Percentiles rank a stretch among this genome's conserved stretches.
phyloP scores from a whole-genome alignment of 345 rosid genomes.

The Noccaea bulbosa region DNA sequence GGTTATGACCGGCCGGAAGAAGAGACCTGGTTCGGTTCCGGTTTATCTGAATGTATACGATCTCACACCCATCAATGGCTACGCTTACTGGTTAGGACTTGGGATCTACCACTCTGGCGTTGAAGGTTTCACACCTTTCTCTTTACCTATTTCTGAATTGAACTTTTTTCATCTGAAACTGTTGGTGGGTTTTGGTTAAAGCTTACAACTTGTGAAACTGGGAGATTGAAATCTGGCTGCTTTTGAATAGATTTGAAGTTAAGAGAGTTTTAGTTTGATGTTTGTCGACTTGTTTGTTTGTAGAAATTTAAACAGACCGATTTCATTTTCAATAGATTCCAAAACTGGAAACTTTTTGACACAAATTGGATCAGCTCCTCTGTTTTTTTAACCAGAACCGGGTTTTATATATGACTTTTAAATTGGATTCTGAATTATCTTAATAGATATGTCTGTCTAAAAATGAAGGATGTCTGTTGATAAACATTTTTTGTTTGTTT shows the following conservation, averaged over 20 bases:
- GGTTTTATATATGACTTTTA: constrained; percentile 12
- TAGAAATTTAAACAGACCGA: constrained; percentile 32
- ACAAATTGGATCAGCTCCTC: constrained; percentile 12
- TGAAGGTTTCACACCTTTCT: constrained; percentile 56
- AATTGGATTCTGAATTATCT: constrained; percentile 5
- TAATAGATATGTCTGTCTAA: constrained; percentile 27
- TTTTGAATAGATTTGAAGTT: constrained; percentile 4
- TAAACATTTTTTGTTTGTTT: constrained; percentile 16
- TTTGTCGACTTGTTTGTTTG: constrained; percentile 30
- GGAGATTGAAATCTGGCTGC: not conserved
- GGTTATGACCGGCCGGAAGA: constrained; percentile 58
- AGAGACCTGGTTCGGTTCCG: constrained; percentile 75
- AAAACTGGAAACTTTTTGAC: constrained; percentile 38
- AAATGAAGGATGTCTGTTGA: constrained; percentile 4
- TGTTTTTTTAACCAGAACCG: constrained; percentile 14
- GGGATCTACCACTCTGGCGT: constrained; percentile 98
- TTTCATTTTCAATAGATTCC: constrained; percentile 32
- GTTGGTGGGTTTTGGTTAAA: constrained; percentile 28
- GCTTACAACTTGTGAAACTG: constrained; percentile 6
- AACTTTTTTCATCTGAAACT: not conserved
- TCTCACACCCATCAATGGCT: constrained; percentile 93
- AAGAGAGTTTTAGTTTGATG: constrained; percentile 15
- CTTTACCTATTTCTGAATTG: not conserved
- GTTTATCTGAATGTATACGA: constrained; percentile 97
- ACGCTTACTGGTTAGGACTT: constrained; percentile 97